These are phyloP conservation scores for Carpinus viminea DNA, from an alignment of 306 rosid genomes.

Conservation along the genomic window DNA sequence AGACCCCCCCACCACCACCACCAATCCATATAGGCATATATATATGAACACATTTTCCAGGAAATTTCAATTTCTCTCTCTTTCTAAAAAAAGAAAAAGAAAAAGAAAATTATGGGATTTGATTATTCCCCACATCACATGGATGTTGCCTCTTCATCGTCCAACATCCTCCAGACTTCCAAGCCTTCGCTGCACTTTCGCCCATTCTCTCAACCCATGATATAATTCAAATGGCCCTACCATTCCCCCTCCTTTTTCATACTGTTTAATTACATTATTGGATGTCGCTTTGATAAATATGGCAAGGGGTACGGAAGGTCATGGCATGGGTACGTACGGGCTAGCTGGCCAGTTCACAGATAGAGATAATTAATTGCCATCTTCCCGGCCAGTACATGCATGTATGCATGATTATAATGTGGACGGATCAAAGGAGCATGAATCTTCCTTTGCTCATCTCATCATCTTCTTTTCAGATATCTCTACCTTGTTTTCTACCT, in stretches of 20 bases:
- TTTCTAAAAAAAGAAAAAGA: background rate
- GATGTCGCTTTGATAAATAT: conserved; percentile 32
- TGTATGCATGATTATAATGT: background rate
- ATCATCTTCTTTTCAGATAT: background rate
- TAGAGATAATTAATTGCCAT: background rate
- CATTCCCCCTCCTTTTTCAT: conserved; percentile 7
- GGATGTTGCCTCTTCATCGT: conserved; percentile 68
- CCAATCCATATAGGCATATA: too few species aligned
- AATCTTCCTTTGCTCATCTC: background rate
- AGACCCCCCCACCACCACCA: background rate
- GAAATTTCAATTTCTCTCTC: conserved; percentile 33
- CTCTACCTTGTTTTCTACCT: background rate
- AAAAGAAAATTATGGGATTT: background rate
- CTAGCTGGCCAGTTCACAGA: conserved; percentile 54
- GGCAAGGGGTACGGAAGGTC: conserved; percentile 63
- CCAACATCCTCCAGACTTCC: conserved; percentile 45
- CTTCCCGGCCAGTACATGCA: conserved; percentile 12
- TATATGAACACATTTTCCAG: conserved; percentile 22
- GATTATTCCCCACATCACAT: conserved; percentile 42
- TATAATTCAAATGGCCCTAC: too few species aligned
- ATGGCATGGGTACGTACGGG: conserved; percentile 41
- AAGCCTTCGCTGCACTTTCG: conserved; percentile 42
- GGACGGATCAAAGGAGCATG: background rate
- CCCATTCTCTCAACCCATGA: conserved; percentile 40
- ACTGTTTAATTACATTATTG: conserved; percentile 8